phyloP scores from a whole-genome alignment of 2,329 filamentous ascomycete species.

The Penicillium sp. region DNA sequence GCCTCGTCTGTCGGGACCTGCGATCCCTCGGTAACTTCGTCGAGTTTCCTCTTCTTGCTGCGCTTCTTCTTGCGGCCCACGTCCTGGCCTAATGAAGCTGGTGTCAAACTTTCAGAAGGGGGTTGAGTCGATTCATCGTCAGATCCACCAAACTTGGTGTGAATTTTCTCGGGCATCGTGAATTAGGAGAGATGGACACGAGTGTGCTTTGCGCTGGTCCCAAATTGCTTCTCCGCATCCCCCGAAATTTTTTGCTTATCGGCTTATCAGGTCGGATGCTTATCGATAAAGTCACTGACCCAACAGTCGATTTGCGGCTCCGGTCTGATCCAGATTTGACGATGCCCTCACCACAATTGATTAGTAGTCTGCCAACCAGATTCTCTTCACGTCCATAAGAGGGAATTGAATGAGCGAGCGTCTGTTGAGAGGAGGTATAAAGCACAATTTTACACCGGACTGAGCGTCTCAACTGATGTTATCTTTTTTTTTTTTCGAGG shows the following conservation, averaged over 20 bases:
- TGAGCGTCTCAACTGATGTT: too few relatives aligned
- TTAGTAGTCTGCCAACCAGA: too few relatives aligned
- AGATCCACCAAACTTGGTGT: constrained; percentile 33
- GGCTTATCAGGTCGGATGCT: constrained; percentile 10
- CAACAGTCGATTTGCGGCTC: background rate
- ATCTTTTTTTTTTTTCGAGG: too few relatives aligned
- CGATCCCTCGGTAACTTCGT: constrained; percentile 17
- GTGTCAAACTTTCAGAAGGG: constrained; percentile 6
- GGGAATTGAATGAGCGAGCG: too few relatives aligned
- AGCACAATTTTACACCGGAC: too few relatives aligned
- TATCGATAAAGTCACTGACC: background rate
- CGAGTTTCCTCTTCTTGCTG: constrained; percentile 30
- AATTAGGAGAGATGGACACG: constrained; percentile 2
- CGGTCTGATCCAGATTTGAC: too few relatives aligned
- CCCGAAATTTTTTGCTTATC: constrained; percentile 13
- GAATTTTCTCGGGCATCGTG: constrained; percentile 41
- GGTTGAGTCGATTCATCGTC: constrained; percentile 22
- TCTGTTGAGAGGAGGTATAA: too few relatives aligned
- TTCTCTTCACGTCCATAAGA: too few relatives aligned
- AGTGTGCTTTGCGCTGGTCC: background rate
- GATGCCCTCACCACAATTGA: too few relatives aligned
- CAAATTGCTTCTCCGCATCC: constrained; percentile 1
- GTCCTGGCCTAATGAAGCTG: constrained; percentile 5
- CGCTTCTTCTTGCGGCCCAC: constrained; percentile 21
- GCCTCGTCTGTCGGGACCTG: constrained; percentile 7